Evolutionary conservation across 108 stramenopile species (phyloP).

Genomic region (Poteriospumella lacustris): DNA sequence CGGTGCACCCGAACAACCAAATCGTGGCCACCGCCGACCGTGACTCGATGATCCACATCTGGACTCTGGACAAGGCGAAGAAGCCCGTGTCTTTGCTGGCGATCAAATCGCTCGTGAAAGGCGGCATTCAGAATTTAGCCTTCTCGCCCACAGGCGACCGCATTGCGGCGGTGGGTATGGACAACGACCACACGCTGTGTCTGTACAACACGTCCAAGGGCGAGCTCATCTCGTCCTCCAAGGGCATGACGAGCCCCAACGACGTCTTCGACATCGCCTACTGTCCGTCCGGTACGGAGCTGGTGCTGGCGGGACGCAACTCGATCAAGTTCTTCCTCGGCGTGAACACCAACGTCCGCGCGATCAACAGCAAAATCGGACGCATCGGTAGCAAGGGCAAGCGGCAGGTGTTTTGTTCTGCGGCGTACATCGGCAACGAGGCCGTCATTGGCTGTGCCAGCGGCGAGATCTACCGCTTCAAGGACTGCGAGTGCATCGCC

Average conservation of each 20-base stretch:
- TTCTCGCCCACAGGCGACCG: constrained; percentile 19
- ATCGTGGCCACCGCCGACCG: constrained; percentile 17
- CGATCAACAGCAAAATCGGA: not conserved
- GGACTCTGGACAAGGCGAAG: not conserved
- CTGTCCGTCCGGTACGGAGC: not conserved
- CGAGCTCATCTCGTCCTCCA: constrained; percentile 23
- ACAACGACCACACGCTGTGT: constrained; percentile 49
- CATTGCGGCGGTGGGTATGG: constrained; percentile 26
- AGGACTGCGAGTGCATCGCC: not conserved
- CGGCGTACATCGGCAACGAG: not conserved
- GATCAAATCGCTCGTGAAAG: not conserved
- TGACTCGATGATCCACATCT: constrained; percentile 12
- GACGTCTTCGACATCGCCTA: constrained; percentile 12
- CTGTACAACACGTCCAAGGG: constrained; percentile 60
- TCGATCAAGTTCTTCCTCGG: not conserved
- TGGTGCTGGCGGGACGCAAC: not conserved
- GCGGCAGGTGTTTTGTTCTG: constrained; percentile 11
- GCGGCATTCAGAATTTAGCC: not conserved
- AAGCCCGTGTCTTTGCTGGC: not conserved
- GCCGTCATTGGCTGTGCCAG: constrained; percentile 26
- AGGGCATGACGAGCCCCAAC: constrained; percentile 2
- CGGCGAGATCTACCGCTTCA: constrained; percentile 22
- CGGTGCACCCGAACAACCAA: not conserved
- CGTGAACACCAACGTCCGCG: not conserved
- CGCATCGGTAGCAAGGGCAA: constrained; percentile 9